Evolutionary conservation across 768 basidiomycete genomes (phyloP), one percentile per base, ranked within the genome.

Genomic region (Termitomyces sp.): DNA sequence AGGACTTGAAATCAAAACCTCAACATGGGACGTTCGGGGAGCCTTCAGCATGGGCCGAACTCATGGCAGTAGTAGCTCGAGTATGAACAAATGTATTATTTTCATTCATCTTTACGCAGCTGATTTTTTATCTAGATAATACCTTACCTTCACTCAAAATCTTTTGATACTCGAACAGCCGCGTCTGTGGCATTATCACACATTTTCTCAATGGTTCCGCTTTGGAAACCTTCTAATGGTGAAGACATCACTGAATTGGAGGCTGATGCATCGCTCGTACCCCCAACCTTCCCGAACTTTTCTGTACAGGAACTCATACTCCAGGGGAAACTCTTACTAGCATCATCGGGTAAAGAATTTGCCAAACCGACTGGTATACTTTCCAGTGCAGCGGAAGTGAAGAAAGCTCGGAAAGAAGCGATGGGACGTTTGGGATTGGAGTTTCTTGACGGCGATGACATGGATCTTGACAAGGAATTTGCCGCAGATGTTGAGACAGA

Each of bases 291-390:
- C 54, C 84, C 87, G 10, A 77, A 78, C 10, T 90, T 95, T 65
- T 89, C 89, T 16, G 84, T 96, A 16, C 75, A 79, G 56, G 85
- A 89, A 45, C 75, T 94, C 20, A 80, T 97, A 58, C 69, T 83
- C n/a, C 86, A 85, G 54, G 86, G 87, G 6, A 84, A 82, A 23
- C 80, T 92, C 3, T 80, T 99, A 3, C 79, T 99, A 2, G 90
- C 92, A 1, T 96, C 93, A 2, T 94, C 95, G 0, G 96, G 96
- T 6, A 94, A 93, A 63, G 96, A 99, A 69, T 98, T 94, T 58
- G 67, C 73, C 20, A 91, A 85, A 63, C 88, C 88, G 2, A 68
- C 82, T 3, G 86, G 85, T 12, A 88, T 91, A 47, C 76, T 89
- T 32, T 79, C 86, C 5, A 89, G 81, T 52, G 73, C 89, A 2